Conservation (phyloP, 441 rosid genomes). For the Adansonia grandidieri region DNA sequence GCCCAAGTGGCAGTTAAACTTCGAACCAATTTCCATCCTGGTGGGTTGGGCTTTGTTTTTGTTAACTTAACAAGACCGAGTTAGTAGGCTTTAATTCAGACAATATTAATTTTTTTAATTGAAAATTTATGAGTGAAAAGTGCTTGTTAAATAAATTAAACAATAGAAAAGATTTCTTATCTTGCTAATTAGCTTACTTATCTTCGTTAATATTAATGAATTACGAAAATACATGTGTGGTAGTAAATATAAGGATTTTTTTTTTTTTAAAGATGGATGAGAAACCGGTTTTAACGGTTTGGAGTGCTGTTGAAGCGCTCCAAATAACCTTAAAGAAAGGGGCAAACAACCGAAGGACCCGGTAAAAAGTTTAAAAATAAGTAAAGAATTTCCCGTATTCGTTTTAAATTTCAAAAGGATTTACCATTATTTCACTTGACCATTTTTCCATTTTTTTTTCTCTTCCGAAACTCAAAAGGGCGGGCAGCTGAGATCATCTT, state of each 20-base stretch:
- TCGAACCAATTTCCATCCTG: not conserved
- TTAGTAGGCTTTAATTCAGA: no score
- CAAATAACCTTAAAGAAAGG: not conserved
- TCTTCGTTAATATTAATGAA: no score
- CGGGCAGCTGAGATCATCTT: constrained; percentile 29
- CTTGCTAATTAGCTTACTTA: no score
- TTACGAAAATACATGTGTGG: no score
- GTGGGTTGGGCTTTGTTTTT: constrained; percentile 1
- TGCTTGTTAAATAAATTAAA: no score
- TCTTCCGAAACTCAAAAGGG: not conserved
- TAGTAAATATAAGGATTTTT: no score
- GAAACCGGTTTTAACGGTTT: not conserved
- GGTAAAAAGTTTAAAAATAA: not conserved
- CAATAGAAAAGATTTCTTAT: no score
- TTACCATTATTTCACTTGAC: constrained; percentile 11
- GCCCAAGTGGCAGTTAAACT: not conserved
- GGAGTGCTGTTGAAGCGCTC: constrained; percentile 16
- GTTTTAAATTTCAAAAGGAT: constrained; percentile 21
- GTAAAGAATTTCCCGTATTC: not conserved
- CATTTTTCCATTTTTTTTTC: not conserved
- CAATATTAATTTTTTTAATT: no score
- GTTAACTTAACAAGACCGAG: no score
- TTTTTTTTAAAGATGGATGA: not conserved
- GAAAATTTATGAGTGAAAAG: no score
- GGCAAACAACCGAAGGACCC: not conserved